Base-by-base conservation (phyloP, 208 protist genomes). In the Trypanosoma brucei region DNA sequence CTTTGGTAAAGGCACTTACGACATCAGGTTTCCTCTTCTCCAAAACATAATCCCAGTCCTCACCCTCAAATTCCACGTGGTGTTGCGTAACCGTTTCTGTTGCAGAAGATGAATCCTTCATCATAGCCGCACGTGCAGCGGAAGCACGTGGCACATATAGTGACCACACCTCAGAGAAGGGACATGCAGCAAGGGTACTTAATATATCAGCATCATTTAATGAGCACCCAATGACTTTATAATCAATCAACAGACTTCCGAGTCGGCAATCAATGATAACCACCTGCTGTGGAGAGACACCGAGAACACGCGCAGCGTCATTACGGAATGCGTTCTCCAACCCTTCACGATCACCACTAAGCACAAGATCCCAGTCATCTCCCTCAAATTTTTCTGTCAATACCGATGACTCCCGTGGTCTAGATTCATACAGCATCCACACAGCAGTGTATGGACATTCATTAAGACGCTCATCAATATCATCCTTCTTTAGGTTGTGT, bases 61-160 rank as follows among this genome's bases (percentile, higher is more conserved):
- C 75, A 7, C 81, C 81, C 56, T 83, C 75, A 65, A 86, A 85
- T 61, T 69, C 63, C 44, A 85, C 65, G 42, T 71, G 67, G 42
- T 79, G 78, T 11, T 52, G 48, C 1, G 74, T 84, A 42, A 53
- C 67, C 39, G 62, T 48, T n/a, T 42, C 34, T n/a, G 54, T n/a
- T 40, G 6, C 30, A 22, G 6, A 7, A 14, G 14, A 8, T 8
- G 9, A n/a, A 8, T 14, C 9, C 14, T 8, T 8, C 44, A n/a
- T 14, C 22, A 22, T 22, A 22, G 22, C 22, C 22, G 22, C 22
- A 22, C 22, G 22, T 22, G 22, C 22, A 22, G 22, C 22, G 22
- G 22, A 22, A 22, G 22, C 22, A 22, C 4, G 58, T 14, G 58
- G 58, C 14, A 37, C 40, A 34, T 63, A 54, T 8, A 63, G 22